Base-by-base conservation (phyloP, 192 early-diverging fungal genomes). In the Geranomyces variabilis region DNA sequence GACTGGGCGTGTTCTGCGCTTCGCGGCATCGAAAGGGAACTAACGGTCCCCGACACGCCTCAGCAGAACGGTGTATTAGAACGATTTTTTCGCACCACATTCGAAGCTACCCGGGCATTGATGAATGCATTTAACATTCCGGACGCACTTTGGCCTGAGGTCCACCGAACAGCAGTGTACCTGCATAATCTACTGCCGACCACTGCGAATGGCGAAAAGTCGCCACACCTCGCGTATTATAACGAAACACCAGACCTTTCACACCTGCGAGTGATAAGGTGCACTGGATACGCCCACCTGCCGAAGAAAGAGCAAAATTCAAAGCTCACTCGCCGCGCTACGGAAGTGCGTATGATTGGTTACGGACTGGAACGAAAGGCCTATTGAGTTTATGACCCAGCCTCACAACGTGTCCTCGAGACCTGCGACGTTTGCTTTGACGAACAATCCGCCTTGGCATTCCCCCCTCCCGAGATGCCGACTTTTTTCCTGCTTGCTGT, bases 21-120 rank as follows among this genome's bases (percentile, higher is more conserved):
- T n/a, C 4, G 26, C 3, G 51, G 51, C 59, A 69, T 69, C 9
- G 10, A 14, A 41, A 62, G 44, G 13, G 53, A 66, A 53, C 48
- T 15, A 1, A 70, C 73, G 3, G 22, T 13, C 1, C 47, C 53
- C 9, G 31, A 74, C 57, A 74, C 49, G 12, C 51, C 69, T 26
- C n/a, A 71, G n/a, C 73, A 74, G 21, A 70, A 70, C 24, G 58
- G 58, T 21, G 69, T 70, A 19, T 4, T 6, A 17, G 59, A 70
- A 30, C 4, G 58, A 19, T 63, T 63, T 34, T 44, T 44, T 33
- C 36, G 33, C 7, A 63, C 33, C 4, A 22, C 43, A 6, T 14
- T 70, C 17, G 47, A 41, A 22, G 19, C 15, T 7, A 58, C 45
- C 24, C 59, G 69, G 10, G 26, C 58, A n/a, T 15, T 70, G 15